Percentiles rank a stretch among this genome's conserved stretches.
Evolutionary conservation across 2,329 filamentous ascomycete species (phyloP).

Genomic region (Calonectria montana): DNA sequence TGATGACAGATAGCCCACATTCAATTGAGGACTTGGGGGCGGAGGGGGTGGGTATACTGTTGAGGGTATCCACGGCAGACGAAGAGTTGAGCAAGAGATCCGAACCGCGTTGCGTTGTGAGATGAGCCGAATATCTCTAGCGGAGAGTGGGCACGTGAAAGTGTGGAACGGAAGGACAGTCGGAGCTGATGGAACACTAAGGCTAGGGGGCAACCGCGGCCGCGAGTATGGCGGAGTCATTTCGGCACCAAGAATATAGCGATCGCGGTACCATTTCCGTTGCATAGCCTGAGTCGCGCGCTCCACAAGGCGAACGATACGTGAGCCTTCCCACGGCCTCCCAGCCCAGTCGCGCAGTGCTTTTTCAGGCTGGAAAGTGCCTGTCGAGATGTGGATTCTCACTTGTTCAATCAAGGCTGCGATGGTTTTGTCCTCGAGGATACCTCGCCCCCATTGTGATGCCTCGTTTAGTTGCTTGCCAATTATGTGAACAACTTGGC

Average conservation of each 20-base stretch:
- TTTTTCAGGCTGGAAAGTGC: conserved; percentile 50
- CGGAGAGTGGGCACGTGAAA: conserved; percentile 93
- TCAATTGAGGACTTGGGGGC: conserved; percentile 85
- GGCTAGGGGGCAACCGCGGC: conserved; percentile 76
- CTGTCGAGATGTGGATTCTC: conserved; percentile 50
- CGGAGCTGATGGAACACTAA: conserved; percentile 87
- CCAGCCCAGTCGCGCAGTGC: conserved; percentile 73
- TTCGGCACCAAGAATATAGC: conserved; percentile 71
- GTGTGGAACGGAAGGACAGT: conserved; percentile 98
- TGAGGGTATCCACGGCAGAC: conserved; percentile 84
- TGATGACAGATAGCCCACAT: conserved; percentile 95
- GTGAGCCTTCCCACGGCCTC: conserved; percentile 87
- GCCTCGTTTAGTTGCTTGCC: conserved; percentile 88
- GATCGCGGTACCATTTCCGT: conserved; percentile 90
- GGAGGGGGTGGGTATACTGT: conserved; percentile 87
- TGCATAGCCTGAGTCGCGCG: conserved; percentile 81
- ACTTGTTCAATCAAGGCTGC: conserved; percentile 62
- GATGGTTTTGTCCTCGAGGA: conserved; percentile 68
- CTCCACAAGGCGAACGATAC: conserved; percentile 85
- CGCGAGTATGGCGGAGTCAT: conserved; percentile 71
- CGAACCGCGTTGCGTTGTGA: conserved; percentile 94
- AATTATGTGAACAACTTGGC: conserved; percentile 91
- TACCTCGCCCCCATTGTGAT: conserved; percentile 83
- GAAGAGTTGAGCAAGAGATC: conserved; percentile 90
- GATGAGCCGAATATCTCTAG: conserved; percentile 91